Evolutionary conservation across 495 filamentous ascomycete genomes (phyloP), one percentile per base, ranked within the genome.

Genomic region (Aspergillus mulundensis): DNA sequence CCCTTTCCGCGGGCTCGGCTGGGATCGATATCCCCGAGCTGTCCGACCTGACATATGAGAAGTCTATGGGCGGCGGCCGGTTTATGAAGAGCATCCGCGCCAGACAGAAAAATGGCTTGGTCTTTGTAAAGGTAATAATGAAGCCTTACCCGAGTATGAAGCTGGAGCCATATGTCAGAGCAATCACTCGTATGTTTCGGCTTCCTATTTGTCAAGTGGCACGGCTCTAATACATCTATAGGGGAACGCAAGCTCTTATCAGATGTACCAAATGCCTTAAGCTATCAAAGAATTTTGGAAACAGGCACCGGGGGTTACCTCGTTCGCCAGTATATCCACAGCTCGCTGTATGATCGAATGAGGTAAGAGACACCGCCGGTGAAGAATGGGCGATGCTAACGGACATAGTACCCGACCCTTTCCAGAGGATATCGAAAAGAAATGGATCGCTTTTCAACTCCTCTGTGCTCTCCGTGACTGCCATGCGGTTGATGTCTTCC

Each of bases 1-100:
- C 91, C 56, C 86, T 95, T 55, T 91, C 92, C 32, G 88, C 90
- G 54, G 93, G 91, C 68, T 85, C 90, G 51, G 91, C 91, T 46
- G 89, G 89, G 59, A 96, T 97, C 70, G 94, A 97, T 70, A 85
- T 95, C 18, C 87, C 91, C 36, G 95, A 97, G 78, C 82, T 97
- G 38, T 80, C 86, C 39, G 92, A 97, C 65, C 70, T 97, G 59
- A 80, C 83, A 25, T 96, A 96, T 77, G 94, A 99, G 70, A 92
- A 87, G 71, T 89, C 91, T 15, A 85, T 97, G 65, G 95, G 94
- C 44, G 87, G 85, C 53, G 91, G 90, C n/a, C 83, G 94, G 25
- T 97, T 99, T 66, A 93, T 97, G 85, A 97, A 97, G 72, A 93
- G 87, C 60, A 91, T 97, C 59, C 83, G 92, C 56, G 95, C 95